Percentiles rank a stretch among this genome's conserved stretches.
Conservation (phyloP, 2,329 filamentous ascomycete species). For the Chrysoporthe cubensis region DNA sequence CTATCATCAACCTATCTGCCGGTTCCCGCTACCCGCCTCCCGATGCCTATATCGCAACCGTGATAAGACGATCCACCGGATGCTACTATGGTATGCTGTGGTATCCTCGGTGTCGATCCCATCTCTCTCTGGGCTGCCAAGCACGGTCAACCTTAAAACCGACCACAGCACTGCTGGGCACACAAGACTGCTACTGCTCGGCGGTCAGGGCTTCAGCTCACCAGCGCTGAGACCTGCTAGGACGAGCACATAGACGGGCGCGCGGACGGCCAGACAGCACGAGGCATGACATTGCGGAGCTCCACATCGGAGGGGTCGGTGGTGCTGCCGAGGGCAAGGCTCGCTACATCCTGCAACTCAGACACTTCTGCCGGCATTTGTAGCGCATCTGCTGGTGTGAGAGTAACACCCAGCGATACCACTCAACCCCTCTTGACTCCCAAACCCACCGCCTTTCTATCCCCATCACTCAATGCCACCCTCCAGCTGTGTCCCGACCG, state of each 20-base stretch:
- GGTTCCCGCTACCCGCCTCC: conserved; percentile 14
- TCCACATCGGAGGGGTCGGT: conserved; percentile 2
- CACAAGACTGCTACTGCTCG: not conserved
- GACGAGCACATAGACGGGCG: not conserved
- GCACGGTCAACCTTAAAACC: conserved; percentile 22
- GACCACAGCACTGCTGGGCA: not conserved
- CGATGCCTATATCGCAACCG: conserved; percentile 11
- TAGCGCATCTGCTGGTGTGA: conserved; percentile 19
- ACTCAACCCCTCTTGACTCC: conserved; percentile 16
- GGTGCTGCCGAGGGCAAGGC: conserved; percentile 21
- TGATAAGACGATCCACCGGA: conserved; percentile 20
- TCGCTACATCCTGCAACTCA: conserved; percentile 14
- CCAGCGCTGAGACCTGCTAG: not conserved
- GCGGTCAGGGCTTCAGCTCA: not conserved
- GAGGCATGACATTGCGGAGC: not conserved
- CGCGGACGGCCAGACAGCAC: not conserved
- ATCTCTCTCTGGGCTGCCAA: conserved; percentile 25
- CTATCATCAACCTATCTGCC: conserved; percentile 8
- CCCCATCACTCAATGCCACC: not conserved
- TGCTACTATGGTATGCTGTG: not conserved
- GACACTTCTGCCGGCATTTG: conserved; percentile 26
- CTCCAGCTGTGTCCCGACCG: not conserved
- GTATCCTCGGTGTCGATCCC: conserved; percentile 24
- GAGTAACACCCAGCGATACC: conserved; percentile 13
- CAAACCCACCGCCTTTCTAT: not conserved